phyloP scores from a whole-genome alignment of 495 filamentous ascomycete species.

The Xylona heveae region DNA sequence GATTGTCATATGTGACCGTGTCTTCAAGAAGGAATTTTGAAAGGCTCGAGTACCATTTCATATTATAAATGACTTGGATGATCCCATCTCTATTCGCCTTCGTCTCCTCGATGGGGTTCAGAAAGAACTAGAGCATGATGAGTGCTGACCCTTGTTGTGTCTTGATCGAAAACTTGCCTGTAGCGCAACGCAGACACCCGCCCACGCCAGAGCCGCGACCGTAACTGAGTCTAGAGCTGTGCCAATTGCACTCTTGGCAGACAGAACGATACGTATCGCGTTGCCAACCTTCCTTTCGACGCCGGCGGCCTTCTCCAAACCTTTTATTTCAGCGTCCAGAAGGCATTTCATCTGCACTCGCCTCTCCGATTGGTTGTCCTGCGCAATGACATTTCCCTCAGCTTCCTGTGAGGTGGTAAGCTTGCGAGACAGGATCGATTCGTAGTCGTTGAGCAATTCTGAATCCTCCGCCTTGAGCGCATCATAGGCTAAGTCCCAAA shows the following conservation, averaged over 20 bases:
- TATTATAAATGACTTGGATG: neutral
- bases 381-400: slow-evolving; percentile 4
- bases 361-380: neutral
- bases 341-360: slow-evolving; percentile 6
- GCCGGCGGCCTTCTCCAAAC: slow-evolving; percentile 3
- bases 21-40: slow-evolving; percentile 1
- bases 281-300: slow-evolving; percentile 4
- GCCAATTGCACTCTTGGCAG: neutral
- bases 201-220: slow-evolving; percentile 3
- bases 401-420: slow-evolving; percentile 5
- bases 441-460: slow-evolving; percentile 7
- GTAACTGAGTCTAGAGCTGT: neutral
- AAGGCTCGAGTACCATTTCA: slow-evolving; percentile 1
- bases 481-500: slow-evolving; percentile 9
- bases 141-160: neutral
- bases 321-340: slow-evolving; percentile 5
- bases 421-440: slow-evolving; percentile 7
- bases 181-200: slow-evolving; percentile 2
- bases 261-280: slow-evolving; percentile 1
- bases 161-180: neutral
- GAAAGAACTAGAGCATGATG: slow-evolving; percentile 1
- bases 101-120: slow-evolving; percentile 2
- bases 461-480: slow-evolving; percentile 7
- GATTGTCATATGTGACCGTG: neutral
- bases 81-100: slow-evolving; percentile 5